These are phyloP conservation scores for Crucibulum cyathiforme DNA, from an alignment of 1,284 basidiomycete genomes.

Conservation along the genomic window DNA sequence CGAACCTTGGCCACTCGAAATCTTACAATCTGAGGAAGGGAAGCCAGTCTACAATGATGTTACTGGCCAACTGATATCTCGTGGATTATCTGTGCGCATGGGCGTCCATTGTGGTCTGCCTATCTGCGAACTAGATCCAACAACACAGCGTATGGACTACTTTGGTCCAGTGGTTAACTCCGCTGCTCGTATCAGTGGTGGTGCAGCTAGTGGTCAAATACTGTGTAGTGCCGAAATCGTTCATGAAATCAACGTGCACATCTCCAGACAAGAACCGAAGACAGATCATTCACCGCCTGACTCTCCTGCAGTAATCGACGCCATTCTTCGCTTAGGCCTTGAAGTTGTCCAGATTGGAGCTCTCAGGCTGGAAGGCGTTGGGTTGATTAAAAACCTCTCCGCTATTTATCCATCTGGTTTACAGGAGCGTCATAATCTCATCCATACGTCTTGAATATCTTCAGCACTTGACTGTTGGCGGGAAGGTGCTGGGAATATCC, in stretches of 20 bases:
- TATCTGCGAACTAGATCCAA: slow-evolving; percentile 91
- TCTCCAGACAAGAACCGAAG: slow-evolving; percentile 60
- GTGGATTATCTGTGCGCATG: slow-evolving; percentile 96
- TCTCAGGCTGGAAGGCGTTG: slow-evolving; percentile 92
- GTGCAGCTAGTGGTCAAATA: slow-evolving; percentile 93
- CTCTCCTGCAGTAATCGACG: slow-evolving; percentile 66
- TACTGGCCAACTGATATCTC: slow-evolving; percentile 73
- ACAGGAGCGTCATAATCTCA: slow-evolving; percentile 74
- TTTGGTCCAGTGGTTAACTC: slow-evolving; percentile 95
- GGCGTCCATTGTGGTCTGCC: slow-evolving; percentile 95
- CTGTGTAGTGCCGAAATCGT: slow-evolving; percentile 92
- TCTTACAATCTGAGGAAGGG: slow-evolving; percentile 93
- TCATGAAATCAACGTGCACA: slow-evolving; percentile 76
- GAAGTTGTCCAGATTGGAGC: slow-evolving; percentile 85
- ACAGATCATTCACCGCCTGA: slow-evolving; percentile 66
- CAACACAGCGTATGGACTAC: slow-evolving; percentile 98
- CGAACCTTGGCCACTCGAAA: slow-evolving; percentile 94
- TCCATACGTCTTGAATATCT: no score
- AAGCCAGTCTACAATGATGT: slow-evolving; percentile 78
- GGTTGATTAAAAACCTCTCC: slow-evolving; percentile 87
- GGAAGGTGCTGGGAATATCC: no score
- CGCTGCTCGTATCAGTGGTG: slow-evolving; percentile 84
- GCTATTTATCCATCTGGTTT: slow-evolving; percentile 84
- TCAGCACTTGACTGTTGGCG: no score
- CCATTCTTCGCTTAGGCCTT: slow-evolving; percentile 78